A percentile compares a stretch with the other conserved stretches of the same genome.
These are phyloP conservation scores for Botrytis fragariae DNA, from an alignment of 2,329 filamentous ascomycete genomes.

Conservation along the genomic window DNA sequence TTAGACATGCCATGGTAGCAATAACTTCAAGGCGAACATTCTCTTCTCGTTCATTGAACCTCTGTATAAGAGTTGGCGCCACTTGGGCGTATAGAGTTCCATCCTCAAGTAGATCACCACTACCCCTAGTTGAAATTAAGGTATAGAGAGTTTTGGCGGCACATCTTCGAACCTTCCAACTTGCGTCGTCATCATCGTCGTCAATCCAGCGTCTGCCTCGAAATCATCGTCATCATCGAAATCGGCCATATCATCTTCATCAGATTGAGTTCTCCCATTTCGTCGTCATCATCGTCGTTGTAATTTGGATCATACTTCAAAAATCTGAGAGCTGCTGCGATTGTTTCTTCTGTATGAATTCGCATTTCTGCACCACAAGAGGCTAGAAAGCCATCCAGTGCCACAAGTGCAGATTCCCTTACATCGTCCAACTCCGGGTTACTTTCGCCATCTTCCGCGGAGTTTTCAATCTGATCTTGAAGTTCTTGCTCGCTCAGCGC, in stretches of 20 bases:
- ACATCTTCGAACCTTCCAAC: constrained; percentile 97
- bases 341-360: constrained; percentile 70
- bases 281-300: constrained; percentile 63
- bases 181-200: constrained; percentile 92
- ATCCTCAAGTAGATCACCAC: constrained; percentile 76
- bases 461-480: constrained; percentile 64
- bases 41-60: constrained; percentile 91
- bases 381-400: constrained; percentile 75
- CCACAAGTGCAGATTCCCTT: constrained; percentile 71
- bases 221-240: constrained; percentile 66
- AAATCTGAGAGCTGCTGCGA: constrained; percentile 75
- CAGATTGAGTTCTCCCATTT: constrained; percentile 55
- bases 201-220: constrained; percentile 77
- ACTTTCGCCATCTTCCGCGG: constrained; percentile 69
- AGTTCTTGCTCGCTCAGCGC: constrained; percentile 74
- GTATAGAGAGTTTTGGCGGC: constrained; percentile 87
- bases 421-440: constrained; percentile 70
- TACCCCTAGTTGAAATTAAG: constrained; percentile 77
- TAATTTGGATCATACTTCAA: constrained; percentile 93
- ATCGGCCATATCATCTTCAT: constrained; percentile 60
- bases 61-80: constrained; percentile 73
- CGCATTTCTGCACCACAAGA: constrained; percentile 87
- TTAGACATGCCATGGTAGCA: constrained; percentile 75
- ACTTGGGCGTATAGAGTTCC: constrained; percentile 75
- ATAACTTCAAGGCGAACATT: constrained; percentile 90